A percentile compares a stretch with the other conserved stretches of the same genome.
Conservation (phyloP, 805 yeast species). For the Pichia nanzhaoensis region DNA sequence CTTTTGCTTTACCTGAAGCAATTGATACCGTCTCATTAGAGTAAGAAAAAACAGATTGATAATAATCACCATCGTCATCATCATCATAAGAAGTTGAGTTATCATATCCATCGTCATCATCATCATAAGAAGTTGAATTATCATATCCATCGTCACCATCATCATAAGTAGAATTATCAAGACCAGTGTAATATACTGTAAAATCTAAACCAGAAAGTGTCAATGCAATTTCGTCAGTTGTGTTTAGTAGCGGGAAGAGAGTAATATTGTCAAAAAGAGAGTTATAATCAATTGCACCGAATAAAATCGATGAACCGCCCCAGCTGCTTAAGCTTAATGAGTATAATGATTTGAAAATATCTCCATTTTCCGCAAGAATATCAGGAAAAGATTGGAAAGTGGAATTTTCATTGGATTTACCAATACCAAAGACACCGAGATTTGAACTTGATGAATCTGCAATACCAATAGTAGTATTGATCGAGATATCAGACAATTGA, state of each 20-base stretch:
- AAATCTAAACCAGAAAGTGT: conserved; percentile 9
- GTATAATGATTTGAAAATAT: conserved; percentile 12
- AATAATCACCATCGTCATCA: no score
- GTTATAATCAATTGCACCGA: conserved; percentile 15
- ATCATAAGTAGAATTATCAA: background rate
- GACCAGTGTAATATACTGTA: background rate
- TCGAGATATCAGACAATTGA: background rate
- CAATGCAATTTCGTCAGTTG: conserved; percentile 12
- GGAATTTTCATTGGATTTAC: conserved; percentile 10
- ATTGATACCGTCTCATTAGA: background rate
- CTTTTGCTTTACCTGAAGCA: background rate
- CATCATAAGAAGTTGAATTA: background rate
- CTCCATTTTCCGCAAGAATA: conserved; percentile 9
- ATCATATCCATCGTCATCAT: background rate
- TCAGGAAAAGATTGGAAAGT: conserved; percentile 13
- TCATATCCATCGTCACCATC: background rate
- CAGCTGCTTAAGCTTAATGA: conserved; percentile 5
- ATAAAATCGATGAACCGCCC: conserved; percentile 6
- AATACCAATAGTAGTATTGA: conserved; percentile 11
- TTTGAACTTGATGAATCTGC: conserved; percentile 13
- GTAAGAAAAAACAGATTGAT: no score
- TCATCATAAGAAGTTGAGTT: background rate
- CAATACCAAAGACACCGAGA: conserved; percentile 17
- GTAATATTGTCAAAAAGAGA: conserved; percentile 7
- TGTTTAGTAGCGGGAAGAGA: conserved; percentile 13